Percentiles rank a stretch among this genome's conserved stretches.
These are phyloP conservation scores for Cucurbita maxima DNA, from an alignment of 306 rosid species.

Conservation along the genomic window DNA sequence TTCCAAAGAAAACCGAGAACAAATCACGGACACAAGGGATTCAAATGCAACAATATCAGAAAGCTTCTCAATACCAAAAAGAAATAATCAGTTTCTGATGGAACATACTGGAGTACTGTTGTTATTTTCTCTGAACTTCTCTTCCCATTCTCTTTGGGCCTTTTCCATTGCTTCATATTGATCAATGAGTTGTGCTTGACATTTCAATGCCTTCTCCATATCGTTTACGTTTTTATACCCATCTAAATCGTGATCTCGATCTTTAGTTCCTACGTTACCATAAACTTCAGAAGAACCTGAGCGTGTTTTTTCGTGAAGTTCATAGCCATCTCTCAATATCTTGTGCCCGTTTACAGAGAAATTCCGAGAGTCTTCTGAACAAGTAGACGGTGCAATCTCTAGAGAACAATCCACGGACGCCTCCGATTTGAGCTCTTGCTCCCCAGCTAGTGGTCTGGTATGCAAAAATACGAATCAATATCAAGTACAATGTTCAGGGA, in stretches of 20 bases:
- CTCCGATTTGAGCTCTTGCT: conserved; percentile 27
- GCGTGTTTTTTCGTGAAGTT: conserved; percentile 24
- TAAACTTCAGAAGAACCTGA: conserved; percentile 14
- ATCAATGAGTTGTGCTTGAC: conserved; percentile 62
- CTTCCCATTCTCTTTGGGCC: conserved; percentile 92
- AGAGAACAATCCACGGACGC: conserved; percentile 13
- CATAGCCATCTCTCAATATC: conserved; percentile 22
- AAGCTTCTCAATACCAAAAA: too few species aligned
- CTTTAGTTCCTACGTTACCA: conserved; percentile 9
- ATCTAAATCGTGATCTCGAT: conserved; percentile 23
- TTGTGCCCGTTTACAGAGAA: conserved; percentile 20
- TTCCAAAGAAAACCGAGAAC: too few species aligned
- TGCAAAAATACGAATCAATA: conserved; percentile 7
- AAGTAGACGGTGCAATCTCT: conserved; percentile 28
- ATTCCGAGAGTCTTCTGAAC: conserved; percentile 36
- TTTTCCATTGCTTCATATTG: conserved; percentile 78
- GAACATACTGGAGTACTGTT: conserved; percentile 56
- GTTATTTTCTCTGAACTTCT: conserved; percentile 81
- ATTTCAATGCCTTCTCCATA: conserved; percentile 71
- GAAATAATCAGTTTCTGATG: neutral
- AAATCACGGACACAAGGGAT: too few species aligned
- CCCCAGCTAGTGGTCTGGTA: conserved; percentile 40
- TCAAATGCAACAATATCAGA: too few species aligned
- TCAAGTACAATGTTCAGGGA: conserved; percentile 7
- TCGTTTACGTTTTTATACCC: conserved; percentile 34